phyloP scores from a whole-genome alignment of 1,284 basidiomycete genomes.

The Ustilago nuda region DNA sequence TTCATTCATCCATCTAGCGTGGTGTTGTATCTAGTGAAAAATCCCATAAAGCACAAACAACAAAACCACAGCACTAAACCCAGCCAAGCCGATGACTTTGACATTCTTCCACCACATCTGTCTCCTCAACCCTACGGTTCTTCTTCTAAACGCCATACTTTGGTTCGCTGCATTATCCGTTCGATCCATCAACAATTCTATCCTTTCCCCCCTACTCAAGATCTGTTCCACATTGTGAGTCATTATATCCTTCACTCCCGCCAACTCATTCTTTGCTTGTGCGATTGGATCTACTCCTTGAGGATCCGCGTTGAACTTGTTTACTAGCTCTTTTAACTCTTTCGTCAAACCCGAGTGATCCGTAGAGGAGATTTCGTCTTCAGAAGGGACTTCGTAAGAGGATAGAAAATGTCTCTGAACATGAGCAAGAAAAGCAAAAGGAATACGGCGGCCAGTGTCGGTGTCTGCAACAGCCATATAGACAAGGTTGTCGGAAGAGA shows the following conservation, averaged over 20 bases:
- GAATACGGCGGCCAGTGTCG: constrained; percentile 80
- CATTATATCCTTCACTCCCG: constrained; percentile 96
- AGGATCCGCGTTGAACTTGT: constrained; percentile 87
- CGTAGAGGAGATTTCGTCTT: background rate
- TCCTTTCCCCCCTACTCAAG: constrained; percentile 89
- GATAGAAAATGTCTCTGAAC: constrained; percentile 75
- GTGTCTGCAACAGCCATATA: constrained; percentile 93
- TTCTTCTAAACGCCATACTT: constrained; percentile 92
- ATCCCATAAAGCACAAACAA: constrained; percentile 40
- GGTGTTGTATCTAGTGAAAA: constrained; percentile 16
- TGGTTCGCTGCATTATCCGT: constrained; percentile 95
- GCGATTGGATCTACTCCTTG: constrained; percentile 85
- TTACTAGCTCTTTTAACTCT: constrained; percentile 65
- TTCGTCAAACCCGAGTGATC: constrained; percentile 39
- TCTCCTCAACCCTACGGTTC: constrained; percentile 84
- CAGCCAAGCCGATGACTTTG: constrained; percentile 79
- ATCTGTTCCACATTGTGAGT: constrained; percentile 79
- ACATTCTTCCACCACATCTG: constrained; percentile 90
- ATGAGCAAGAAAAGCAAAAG: constrained; percentile 91
- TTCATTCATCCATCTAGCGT: no score
- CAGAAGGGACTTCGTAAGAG: constrained; percentile 25
- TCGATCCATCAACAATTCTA: constrained; percentile 95
- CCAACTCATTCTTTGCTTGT: constrained; percentile 88
- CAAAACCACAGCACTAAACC: constrained; percentile 79
- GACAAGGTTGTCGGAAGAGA: constrained; percentile 74